A percentile compares a stretch with the other conserved stretches of the same genome.
Conservation (phyloP, 441 rosid species). For the Adansonia grandidieri region DNA sequence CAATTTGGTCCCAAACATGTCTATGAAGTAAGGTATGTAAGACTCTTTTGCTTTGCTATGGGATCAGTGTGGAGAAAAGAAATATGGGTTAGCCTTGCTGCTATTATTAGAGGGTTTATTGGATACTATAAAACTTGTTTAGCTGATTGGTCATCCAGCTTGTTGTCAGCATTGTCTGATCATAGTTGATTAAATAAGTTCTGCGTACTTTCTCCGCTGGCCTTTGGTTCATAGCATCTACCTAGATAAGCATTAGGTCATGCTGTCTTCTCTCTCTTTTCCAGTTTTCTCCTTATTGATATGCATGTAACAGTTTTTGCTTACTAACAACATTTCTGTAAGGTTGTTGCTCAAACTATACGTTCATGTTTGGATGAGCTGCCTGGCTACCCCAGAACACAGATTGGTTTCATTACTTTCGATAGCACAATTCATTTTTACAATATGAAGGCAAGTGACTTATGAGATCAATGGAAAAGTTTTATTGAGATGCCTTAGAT, state of each 20-base stretch:
- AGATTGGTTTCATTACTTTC: conserved; percentile 95
- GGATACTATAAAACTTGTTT: not conserved
- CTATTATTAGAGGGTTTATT: not conserved
- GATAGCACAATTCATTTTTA: conserved; percentile 99
- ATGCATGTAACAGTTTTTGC: not conserved
- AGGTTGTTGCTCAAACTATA: conserved; percentile 96
- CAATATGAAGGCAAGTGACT: conserved; percentile 85
- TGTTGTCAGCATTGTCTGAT: not conserved
- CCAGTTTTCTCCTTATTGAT: not conserved
- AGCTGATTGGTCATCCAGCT: conserved; percentile 13
- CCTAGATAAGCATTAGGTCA: not conserved
- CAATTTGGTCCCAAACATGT: conserved; percentile 19
- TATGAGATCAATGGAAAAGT: conserved; percentile 22
- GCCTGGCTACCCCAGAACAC: conserved; percentile 97
- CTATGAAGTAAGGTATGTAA: not conserved
- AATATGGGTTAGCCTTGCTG: conserved; percentile 11
- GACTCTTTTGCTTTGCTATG: conserved; percentile 6
- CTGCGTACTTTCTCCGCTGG: not conserved
- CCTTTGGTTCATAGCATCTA: not conserved
- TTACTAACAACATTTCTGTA: conserved; percentile 16
- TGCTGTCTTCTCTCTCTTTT: not conserved
- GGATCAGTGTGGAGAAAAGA: not conserved
- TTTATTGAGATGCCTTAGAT: conserved; percentile 24
- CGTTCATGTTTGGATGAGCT: conserved; percentile 93
- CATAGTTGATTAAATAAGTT: conserved; percentile 1